Evolutionary conservation across 805 yeast genomes (phyloP).

Genomic region (Vanderwaltozyma verrucispora): DNA sequence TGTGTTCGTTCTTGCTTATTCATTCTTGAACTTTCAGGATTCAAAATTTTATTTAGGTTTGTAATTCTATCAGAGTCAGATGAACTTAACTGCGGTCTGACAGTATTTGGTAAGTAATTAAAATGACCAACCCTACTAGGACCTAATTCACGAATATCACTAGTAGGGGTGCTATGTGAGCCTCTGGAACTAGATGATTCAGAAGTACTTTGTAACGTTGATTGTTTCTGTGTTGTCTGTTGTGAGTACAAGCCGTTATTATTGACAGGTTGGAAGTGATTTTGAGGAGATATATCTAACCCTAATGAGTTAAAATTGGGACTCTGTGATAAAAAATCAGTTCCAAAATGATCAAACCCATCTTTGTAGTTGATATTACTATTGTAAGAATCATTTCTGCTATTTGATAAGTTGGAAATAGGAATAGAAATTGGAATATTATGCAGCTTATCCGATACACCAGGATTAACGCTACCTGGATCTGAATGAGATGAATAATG

Average conservation of each 20-base stretch:
- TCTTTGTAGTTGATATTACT: not conserved
- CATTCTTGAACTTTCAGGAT: conserved; percentile 17
- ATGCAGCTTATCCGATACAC: not conserved
- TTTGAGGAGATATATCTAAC: conserved; percentile 11
- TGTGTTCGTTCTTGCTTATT: not conserved
- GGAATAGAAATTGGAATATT: not conserved
- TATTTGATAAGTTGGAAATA: not conserved
- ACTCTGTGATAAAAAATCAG: conserved; percentile 13
- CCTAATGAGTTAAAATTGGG: conserved; percentile 15
- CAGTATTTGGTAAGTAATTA: conserved; percentile 65
- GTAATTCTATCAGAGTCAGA: conserved; percentile 40
- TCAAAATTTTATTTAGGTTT: conserved; percentile 37
- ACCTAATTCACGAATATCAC: conserved; percentile 35
- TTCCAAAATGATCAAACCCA: not conserved
- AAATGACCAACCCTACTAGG: conserved; percentile 57
- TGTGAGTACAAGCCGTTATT: not conserved
- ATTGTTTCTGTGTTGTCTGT: not conserved
- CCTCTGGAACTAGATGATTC: conserved; percentile 12
- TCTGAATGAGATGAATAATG: conserved; percentile 37
- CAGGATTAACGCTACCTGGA: not conserved
- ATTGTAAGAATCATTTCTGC: not conserved
- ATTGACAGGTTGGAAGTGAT: conserved; percentile 1
- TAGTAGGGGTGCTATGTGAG: conserved; percentile 14
- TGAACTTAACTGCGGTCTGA: conserved; percentile 59
- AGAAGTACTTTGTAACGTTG: conserved; percentile 1